These are phyloP conservation scores for Lomentospora prolificans DNA, from an alignment of 2,329 filamentous ascomycete species.

Conservation along the genomic window DNA sequence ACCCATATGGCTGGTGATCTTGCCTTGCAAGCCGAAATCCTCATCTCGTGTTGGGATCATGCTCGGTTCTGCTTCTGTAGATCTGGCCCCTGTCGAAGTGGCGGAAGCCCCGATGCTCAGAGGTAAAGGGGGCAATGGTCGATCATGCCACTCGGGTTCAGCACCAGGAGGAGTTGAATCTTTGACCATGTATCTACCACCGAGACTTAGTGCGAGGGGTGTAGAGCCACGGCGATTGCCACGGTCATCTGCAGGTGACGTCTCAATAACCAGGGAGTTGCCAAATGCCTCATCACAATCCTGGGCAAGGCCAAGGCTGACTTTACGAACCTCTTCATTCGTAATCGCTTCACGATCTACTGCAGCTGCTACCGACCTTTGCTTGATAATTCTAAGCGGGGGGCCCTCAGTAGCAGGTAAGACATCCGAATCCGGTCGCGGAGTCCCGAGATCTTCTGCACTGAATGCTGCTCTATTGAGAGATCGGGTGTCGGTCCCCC, in stretches of 20 bases:
- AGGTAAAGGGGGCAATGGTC: conserved; percentile 43
- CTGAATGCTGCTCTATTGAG: not conserved
- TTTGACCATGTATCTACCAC: not conserved
- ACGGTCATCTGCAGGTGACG: conserved; percentile 4
- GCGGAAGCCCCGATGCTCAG: conserved; percentile 6
- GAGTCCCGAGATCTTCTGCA: not conserved
- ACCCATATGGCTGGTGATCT: conserved; percentile 13
- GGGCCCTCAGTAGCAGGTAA: not conserved
- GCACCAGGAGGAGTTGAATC: conserved; percentile 10
- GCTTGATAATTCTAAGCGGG: not conserved
- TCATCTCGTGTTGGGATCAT: not conserved
- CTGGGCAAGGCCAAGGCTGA: conserved; percentile 76
- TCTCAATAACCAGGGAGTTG: conserved; percentile 39
- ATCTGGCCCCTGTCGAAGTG: not conserved
- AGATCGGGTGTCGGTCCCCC: not conserved
- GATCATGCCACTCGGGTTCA: conserved; percentile 28
- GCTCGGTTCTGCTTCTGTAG: too few relatives aligned
- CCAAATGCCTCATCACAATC: conserved; percentile 92
- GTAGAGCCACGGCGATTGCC: conserved; percentile 9
- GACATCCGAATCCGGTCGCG: conserved; percentile 5
- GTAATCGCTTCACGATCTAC: conserved; percentile 21
- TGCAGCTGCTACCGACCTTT: not conserved
- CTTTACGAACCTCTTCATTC: conserved; percentile 71
- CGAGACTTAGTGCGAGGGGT: not conserved
- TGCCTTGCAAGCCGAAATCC: conserved; percentile 5